Base-by-base conservation (phyloP, 2,329 filamentous ascomycete genomes). In the Aaosphaeria pasadenensis region DNA sequence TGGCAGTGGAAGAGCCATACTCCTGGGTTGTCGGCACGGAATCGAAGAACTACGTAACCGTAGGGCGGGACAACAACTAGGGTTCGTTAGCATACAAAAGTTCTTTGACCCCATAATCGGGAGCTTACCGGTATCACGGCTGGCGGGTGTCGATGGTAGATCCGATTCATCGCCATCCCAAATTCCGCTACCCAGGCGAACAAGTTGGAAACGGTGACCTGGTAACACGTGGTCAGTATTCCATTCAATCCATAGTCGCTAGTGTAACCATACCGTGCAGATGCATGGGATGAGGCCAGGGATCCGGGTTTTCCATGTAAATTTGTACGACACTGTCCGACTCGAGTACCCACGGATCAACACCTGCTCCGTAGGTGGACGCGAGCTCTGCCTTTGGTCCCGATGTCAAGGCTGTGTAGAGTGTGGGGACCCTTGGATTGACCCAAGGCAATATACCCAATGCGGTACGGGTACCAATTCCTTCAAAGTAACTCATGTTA, bases 391-490 rank as follows among this genome's bases (percentile, higher is more conserved):
- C 80, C 13, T 77, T 53, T 3, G 71, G 62, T 11, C 74, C 71
- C 38, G 81, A 79, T 5, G 81, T 82, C 11, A 94, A 73, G 1
- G 80, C 89, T 0, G 86, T 89, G 74, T 89, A 94, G 0, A 95
- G 77, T 0, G 86, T 83, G 0, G 90, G 90, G 0, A 94, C 88
- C 62, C 88, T 87, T 33, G 87, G 88, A 0, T 72, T 50, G 1
- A 79, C 78, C 68, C 90, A 95, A 11, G 87, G 87, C 56, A 87
- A 81, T 63, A 84, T 80, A 70, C 88, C 62, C 7, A 66, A 42
- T 9, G 45, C 87, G 47, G 57, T 61, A 2, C 64, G 63, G 6
- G 58, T 77, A 2, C 84, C 84, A 46, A 87, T 76, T 29, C 72
- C 75, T 11, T 86, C 73, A 53, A 82, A 81, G 53, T 81, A 76